Evolutionary conservation across 164 flowering plant genomes (phyloP).

Genomic region (Berberis thunbergii): DNA sequence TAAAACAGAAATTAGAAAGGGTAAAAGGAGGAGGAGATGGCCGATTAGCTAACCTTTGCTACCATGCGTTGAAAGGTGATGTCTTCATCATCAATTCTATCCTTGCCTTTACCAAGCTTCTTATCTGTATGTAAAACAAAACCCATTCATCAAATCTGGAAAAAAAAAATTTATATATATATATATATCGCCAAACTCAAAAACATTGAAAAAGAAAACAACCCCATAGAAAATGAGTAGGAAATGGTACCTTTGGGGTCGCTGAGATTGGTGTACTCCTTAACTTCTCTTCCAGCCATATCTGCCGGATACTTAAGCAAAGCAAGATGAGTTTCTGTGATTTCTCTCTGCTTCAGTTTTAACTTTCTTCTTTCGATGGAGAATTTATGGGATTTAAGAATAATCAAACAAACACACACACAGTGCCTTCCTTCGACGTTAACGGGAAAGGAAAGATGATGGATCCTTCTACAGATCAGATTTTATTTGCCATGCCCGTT

Average conservation of each 20-base stretch:
- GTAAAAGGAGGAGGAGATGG: conserved; percentile 4
- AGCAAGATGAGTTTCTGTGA: too few species aligned
- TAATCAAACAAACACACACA: too few species aligned
- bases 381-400: too few species aligned
- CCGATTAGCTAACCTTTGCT: conserved; percentile 84
- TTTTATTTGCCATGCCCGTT: too few species aligned
- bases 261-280: conserved; percentile 87
- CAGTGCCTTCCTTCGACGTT: too few species aligned
- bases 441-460: too few species aligned
- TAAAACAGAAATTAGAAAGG: not conserved
- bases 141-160: not conserved
- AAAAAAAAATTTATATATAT: not conserved
- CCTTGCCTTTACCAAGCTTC: conserved; percentile 89
- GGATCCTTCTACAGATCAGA: too few species aligned
- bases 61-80: conserved; percentile 97
- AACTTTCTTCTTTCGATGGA: too few species aligned
- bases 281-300: conserved; percentile 95
- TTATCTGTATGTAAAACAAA: conserved; percentile 40
- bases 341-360: too few species aligned
- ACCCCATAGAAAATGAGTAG: not conserved
- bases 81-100: conserved; percentile 87
- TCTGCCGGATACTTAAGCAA: too few species aligned
- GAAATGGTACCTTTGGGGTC: conserved; percentile 72
- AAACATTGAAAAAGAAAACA: not conserved
- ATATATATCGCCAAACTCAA: not conserved